phyloP scores from a whole-genome alignment of 2,329 filamentous ascomycete species.

The Diaporthe batatas region DNA sequence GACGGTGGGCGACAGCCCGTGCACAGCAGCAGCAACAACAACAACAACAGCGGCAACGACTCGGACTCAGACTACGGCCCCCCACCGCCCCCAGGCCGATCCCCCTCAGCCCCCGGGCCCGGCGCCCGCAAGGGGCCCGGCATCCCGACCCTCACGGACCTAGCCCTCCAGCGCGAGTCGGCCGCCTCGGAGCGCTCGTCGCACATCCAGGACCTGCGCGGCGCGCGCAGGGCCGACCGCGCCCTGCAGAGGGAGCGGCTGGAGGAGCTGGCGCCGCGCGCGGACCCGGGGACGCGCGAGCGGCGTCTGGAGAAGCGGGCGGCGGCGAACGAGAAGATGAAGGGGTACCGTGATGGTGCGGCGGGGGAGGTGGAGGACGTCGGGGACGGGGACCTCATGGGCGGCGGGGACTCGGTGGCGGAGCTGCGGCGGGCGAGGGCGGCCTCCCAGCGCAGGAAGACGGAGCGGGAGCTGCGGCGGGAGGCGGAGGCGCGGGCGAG shows the following conservation, averaged over 20 bases:
- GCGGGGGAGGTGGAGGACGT: conserved; percentile 65
- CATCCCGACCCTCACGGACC: conserved; percentile 81
- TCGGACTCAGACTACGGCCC: conserved; percentile 74
- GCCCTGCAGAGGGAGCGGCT: conserved; percentile 77
- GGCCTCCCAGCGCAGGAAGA: conserved; percentile 79
- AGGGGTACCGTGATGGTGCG: conserved; percentile 73
- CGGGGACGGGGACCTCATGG: conserved; percentile 83
- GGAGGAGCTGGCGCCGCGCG: conserved; percentile 85
- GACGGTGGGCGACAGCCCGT: conserved; percentile 34
- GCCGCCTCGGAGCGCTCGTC: conserved; percentile 62
- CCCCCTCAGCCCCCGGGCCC: conserved; percentile 48
- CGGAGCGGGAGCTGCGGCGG: conserved; percentile 83
- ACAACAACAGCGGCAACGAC: conserved; percentile 56
- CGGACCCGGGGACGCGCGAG: conserved; percentile 86
- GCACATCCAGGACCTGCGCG: conserved; percentile 66
- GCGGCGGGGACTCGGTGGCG: conserved; percentile 72
- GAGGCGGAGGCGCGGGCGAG: conserved; percentile 85
- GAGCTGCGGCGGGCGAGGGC: conserved; percentile 78
- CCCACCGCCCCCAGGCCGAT: conserved; percentile 60
- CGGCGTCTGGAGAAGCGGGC: conserved; percentile 88
- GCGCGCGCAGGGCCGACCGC: conserved; percentile 74
- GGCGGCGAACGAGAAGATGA: conserved; percentile 79
- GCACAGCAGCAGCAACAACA: too few relatives aligned
- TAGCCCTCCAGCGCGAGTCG: conserved; percentile 71
- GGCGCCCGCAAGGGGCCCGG: conserved; percentile 61